Base-by-base conservation (phyloP, 306 rosid genomes). In the Fragaria nilgerrensis region DNA sequence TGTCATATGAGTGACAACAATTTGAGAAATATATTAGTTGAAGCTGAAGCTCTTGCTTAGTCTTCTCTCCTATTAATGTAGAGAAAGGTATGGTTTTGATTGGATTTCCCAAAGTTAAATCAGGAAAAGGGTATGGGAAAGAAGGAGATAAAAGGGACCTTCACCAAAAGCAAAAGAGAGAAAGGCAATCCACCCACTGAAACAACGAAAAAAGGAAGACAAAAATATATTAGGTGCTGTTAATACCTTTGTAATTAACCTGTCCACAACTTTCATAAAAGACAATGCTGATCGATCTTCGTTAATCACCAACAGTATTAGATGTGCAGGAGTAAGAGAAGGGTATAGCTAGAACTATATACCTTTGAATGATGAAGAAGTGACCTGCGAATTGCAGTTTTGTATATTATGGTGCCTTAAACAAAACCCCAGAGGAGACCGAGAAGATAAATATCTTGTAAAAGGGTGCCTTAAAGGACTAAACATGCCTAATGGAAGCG, bases 91-190 rank as follows among this genome's bases (percentile, higher is more conserved):
- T 39, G 43, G 85, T 82, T 17, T 82, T 87, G 77, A 89, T 87
- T 87, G 87, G 94, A 71, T 81, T 75, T 83, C 80, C 43, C 74
- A 68, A 83, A 81, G 84, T 71, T 73, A 62, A 77, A 80, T 84
- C 75, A 82, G 74, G 78, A 79, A 72, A 75, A 70, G 62, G 85
- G 82, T 76, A 78, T 83, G 84, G 84, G 86, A 76, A 75, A 83
- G 84, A 75, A 83, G 84, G 71, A 79, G 85, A 78, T 48, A 76
- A 89, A 83, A 85, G 88, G 81, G 81, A 81, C 75, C 84, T 87
- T 85, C 82, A 85, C 81, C 78, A 62, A 83, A 85, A 87, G 88
- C 81, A 80, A 86, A 90, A 86, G 90, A 68, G 62, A 50, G 53
- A 72, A 9, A 75, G 72, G 68, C 79, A 53, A 82, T 83, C 66